Base-by-base conservation (phyloP, 495 filamentous ascomycete genomes). In the Podospora bellae-mahoneyi region DNA sequence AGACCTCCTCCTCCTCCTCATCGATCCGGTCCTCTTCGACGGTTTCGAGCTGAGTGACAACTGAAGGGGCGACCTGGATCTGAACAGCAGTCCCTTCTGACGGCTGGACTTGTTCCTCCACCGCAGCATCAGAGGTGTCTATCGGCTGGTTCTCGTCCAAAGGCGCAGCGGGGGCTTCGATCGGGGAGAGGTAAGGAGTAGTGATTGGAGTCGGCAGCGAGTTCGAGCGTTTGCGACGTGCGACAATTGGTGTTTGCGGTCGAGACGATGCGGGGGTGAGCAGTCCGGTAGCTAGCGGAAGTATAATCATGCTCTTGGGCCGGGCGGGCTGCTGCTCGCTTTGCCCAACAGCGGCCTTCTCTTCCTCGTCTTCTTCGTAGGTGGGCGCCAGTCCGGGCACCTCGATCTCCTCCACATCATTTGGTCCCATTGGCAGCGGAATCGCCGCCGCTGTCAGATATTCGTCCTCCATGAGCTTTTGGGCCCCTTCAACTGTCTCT, bases 341-440 rank as follows among this genome's bases (percentile, higher is more conserved):
- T 39, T 68, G 64, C 4, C 72, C 69, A 30, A 83, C 78, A 30
- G 78, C 80, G 60, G 85, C 77, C 68, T 83, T 82, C 6, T 83
- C 83, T 44, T 84, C 83, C 20, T 83, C 80, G 60, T 88, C 86
- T 15, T 86, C 85, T 23, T 91, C 89, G 62, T 83, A 82, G 63
- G 89, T 83, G 18, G 77, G 75, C 9, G 81, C 82, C 53, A 90
- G 83, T 4, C 88, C 88, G 6, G 90, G 88, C 58, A 90, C 83
- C 69, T 92, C 88, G 56, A 93, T 93, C 73, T 94, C 90, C 58
- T 87, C 83, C 0, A 92, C 77, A 75, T 94, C 92, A 60, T 90
- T 84, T 18, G 87, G 83, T n/a, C 78, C 79, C 59, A 90, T 79
- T 5, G 92, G 91, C 27, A 95, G 75, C 13, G 87, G 89, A 65